A percentile compares a stretch with the other conserved stretches of the same genome.
Conservation (phyloP, 2,329 filamentous ascomycete species). For the Aspergillus piperis region DNA sequence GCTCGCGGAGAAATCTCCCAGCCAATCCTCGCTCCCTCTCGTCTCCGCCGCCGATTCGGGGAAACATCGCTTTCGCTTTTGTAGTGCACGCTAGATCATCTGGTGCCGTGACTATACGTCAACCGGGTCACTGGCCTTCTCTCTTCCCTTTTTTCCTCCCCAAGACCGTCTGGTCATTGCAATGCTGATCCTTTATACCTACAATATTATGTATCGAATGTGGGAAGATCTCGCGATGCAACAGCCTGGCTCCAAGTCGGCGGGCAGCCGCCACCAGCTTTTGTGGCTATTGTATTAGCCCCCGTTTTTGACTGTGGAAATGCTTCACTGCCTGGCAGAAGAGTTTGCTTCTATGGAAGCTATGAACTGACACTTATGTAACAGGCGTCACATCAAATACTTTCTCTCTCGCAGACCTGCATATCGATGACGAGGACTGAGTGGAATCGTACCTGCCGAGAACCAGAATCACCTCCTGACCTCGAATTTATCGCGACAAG, state of each 20-base stretch:
- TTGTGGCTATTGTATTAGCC: neutral
- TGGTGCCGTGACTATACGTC: neutral
- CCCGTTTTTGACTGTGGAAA: neutral
- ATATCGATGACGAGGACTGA: neutral
- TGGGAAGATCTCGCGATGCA: neutral
- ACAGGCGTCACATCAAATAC: neutral
- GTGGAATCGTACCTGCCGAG: neutral
- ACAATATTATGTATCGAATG: neutral
- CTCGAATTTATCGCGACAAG: neutral
- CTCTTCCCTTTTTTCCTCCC: neutral
- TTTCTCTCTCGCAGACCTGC: neutral
- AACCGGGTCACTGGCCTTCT: neutral
- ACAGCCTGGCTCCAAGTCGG: neutral
- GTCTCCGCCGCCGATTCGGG: constrained; percentile 15
- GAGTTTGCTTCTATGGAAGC: neutral
- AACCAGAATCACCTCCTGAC: neutral
- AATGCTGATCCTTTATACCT: too few relatives aligned
- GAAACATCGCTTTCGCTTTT: constrained; percentile 1
- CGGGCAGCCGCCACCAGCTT: neutral
- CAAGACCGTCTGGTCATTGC: neutral
- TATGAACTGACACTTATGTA: neutral
- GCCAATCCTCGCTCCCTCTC: constrained; percentile 16
- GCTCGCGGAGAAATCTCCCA: constrained; percentile 16
- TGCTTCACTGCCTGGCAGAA: neutral
- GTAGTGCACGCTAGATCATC: neutral